Percentiles rank a stretch among this genome's conserved stretches.
Conservation (phyloP, 257 asterid genomes). For the Gentiana straminea region DNA sequence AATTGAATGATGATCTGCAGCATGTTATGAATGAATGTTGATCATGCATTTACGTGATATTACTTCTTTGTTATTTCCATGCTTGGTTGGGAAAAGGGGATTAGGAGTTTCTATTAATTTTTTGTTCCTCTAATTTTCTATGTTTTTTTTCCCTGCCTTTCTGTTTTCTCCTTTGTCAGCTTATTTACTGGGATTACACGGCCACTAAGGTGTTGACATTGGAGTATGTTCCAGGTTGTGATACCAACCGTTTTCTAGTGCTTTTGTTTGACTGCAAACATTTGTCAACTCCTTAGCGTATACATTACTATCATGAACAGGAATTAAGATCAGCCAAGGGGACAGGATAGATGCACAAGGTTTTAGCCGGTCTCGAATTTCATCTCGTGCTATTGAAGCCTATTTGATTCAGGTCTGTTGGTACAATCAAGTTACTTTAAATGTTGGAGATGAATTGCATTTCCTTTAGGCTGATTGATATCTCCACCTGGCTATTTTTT, state of each 20-base stretch:
- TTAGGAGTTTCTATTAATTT: constrained; percentile 1
- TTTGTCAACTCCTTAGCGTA: neutral
- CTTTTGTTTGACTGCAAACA: neutral
- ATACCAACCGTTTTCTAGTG: neutral
- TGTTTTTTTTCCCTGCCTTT: neutral
- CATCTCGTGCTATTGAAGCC: constrained; percentile 92
- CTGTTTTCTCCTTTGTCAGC: constrained; percentile 23
- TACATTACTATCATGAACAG: constrained; percentile 26
- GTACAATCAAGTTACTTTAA: neutral
- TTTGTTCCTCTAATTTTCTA: constrained; percentile 7
- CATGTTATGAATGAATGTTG: no score
- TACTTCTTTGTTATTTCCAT: neutral
- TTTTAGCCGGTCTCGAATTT: constrained; percentile 55
- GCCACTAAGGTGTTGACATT: constrained; percentile 75
- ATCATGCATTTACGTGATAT: neutral
- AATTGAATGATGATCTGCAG: no score
- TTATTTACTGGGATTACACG: constrained; percentile 91
- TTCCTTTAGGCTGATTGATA: constrained; percentile 1
- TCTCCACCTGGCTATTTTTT: constrained; percentile 5
- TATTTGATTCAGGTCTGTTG: constrained; percentile 71
- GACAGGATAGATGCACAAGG: constrained; percentile 63
- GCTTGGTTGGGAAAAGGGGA: neutral
- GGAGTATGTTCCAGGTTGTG: constrained; percentile 88
- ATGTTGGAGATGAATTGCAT: neutral
- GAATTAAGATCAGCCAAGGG: constrained; percentile 71